Base-by-base conservation (phyloP, 495 filamentous ascomycete genomes). In the Penicillium alfredii region DNA sequence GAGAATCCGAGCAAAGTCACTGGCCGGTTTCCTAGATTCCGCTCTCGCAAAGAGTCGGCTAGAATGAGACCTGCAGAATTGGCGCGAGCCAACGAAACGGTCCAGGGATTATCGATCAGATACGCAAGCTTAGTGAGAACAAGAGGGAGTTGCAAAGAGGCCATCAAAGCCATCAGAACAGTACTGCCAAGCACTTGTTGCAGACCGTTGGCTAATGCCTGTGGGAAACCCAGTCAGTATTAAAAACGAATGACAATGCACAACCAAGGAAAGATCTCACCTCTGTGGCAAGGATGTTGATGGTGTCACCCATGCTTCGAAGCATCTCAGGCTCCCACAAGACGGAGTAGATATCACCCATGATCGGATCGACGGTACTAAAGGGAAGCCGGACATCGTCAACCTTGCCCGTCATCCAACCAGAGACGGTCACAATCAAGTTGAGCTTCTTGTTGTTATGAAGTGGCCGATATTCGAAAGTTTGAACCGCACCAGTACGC, bases 281-380 rank as follows among this genome's bases (percentile, higher is more conserved):
- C 78, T 99, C 92, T 25, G 93, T 96, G 36, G 93, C 92, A 30
- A 99, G 71, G 58, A 99, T 96, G 47, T 95, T 94, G 48, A 99
- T 97, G 14, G 92, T 99, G 36, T 88, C 82, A 71, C 92, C 92
- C 85, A 95, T 97, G 53, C 84, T 92, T 30, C 76, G 82, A 45
- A 99, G 73, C 89, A 99, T 94, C 47, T 99, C 92, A 3, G 92
- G 93, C 60, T 99, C 92, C 93, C 93, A 99, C 35, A 90, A 69
- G 6, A 99, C 80, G 0, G 93, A 97, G 63, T 97, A 99, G 13
- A 99, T 76, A 64, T 99, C 92, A 20, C 92, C 92, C 92, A 99
- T 97, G 40, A 96, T 77, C 0, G 92, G 88, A 59, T 97, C 89
- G 3, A 99, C 81, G 2, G 92, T 99, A 63, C 86, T 94, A 60